phyloP scores from a whole-genome alignment of 129 eudicot species.

The Lactuca sativa region DNA sequence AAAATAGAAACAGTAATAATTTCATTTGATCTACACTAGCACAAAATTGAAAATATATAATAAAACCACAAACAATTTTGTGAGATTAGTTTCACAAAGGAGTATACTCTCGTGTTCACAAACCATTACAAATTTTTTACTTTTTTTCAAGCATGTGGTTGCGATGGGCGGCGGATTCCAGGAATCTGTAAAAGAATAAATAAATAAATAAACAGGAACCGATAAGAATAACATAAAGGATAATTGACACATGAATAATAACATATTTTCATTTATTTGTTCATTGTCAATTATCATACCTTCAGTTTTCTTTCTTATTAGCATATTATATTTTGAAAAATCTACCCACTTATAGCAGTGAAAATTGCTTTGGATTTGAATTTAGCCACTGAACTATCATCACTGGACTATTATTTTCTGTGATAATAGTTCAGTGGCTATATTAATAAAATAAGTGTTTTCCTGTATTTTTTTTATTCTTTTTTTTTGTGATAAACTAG shows the following conservation, averaged over 20 bases:
- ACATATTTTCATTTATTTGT: constrained; percentile 1
- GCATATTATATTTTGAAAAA: too few relatives aligned
- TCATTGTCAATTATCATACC: background rate
- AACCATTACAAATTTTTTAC: constrained; percentile 1
- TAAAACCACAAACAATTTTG: background rate
- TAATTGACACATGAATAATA: too few relatives aligned
- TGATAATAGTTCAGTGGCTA: background rate
- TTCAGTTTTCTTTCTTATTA: too few relatives aligned
- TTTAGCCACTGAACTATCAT: too few relatives aligned
- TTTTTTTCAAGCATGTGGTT: constrained; percentile 31
- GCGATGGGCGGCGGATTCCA: constrained; percentile 41
- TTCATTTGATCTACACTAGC: background rate
- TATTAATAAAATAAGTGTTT: background rate
- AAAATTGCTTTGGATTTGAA: too few relatives aligned
- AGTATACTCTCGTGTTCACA: background rate
- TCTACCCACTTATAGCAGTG: too few relatives aligned
- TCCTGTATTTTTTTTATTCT: background rate
- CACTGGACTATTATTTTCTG: too few relatives aligned
- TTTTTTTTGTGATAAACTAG: too few relatives aligned
- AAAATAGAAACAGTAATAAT: too few relatives aligned
- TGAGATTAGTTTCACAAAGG: background rate
- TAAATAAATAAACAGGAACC: background rate
- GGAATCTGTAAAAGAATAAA: constrained; percentile 38
- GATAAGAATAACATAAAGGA: background rate
- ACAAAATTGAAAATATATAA: background rate